Evolutionary conservation across 257 asterid species (phyloP).

Genomic region (Thymus quinquecostatus): DNA sequence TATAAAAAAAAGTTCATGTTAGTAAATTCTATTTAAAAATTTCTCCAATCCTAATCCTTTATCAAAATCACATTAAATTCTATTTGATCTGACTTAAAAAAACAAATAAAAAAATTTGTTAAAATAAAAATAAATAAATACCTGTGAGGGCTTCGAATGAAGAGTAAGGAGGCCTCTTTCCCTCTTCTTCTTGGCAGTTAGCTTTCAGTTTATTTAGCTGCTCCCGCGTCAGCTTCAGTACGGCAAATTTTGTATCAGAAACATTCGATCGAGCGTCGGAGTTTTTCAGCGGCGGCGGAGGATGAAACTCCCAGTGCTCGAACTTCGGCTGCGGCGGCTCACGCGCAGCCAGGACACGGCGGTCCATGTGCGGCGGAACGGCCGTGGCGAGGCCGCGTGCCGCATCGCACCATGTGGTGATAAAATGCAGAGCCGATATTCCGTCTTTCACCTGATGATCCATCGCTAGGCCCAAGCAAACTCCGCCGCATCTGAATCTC

Average conservation of each 20-base stretch:
- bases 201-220: not conserved
- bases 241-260: constrained; percentile 29
- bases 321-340: not conserved
- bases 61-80: too few relatives aligned
- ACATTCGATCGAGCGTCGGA: not conserved
- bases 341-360: constrained; percentile 12
- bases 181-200: constrained; percentile 51
- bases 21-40: too few relatives aligned
- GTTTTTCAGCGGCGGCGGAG: constrained; percentile 52
- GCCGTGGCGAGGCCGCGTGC: not conserved
- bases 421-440: not conserved
- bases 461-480: not conserved
- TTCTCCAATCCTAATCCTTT: too few relatives aligned
- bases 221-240: constrained; percentile 54
- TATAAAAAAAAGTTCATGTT: too few relatives aligned
- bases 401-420: not conserved
- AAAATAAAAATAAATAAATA: too few relatives aligned
- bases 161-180: not conserved
- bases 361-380: not conserved
- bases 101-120: too few relatives aligned
- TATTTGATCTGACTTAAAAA: too few relatives aligned
- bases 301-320: constrained; percentile 66
- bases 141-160: not conserved
- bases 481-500: constrained; percentile 20
- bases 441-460: not conserved